Percentiles rank a stretch among this genome's conserved stretches.
Evolutionary conservation across 148 eudicot species (phyloP).

Genomic region (Bassia scoparia): DNA sequence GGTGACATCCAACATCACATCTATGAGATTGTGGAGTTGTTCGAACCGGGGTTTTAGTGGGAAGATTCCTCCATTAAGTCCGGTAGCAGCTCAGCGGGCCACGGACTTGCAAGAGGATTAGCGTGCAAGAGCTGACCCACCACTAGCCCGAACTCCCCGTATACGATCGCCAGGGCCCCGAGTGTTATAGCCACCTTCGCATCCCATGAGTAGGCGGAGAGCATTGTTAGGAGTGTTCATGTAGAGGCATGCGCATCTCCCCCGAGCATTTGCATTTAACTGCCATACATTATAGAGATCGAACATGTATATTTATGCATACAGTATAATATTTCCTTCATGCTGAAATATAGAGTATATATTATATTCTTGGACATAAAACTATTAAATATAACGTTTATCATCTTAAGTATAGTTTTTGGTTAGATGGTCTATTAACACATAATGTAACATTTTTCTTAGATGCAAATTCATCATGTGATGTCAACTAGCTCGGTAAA

Average conservation of each 20-base stretch:
- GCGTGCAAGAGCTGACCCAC: slow-evolving; percentile 41
- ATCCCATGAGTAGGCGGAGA: slow-evolving; percentile 79
- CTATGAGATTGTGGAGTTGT: slow-evolving; percentile 47
- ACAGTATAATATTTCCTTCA: too few relatives aligned
- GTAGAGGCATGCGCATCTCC: slow-evolving; percentile 75
- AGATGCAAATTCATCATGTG: too few relatives aligned
- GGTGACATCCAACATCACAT: slow-evolving; percentile 61
- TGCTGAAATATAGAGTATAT: too few relatives aligned
- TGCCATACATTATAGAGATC: slow-evolving; percentile 22
- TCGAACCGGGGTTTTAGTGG: slow-evolving; percentile 54
- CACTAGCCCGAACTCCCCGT: slow-evolving; percentile 88
- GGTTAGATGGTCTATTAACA: too few relatives aligned
- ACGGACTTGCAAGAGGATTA: slow-evolving; percentile 75
- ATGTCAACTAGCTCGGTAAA: too few relatives aligned
- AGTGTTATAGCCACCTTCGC: slow-evolving; percentile 70
- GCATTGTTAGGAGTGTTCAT: slow-evolving; percentile 57
- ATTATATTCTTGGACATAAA: too few relatives aligned
- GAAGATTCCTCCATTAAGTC: slow-evolving; percentile 52
- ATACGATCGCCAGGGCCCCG: slow-evolving; percentile 62
- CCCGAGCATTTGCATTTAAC: slow-evolving; percentile 81
- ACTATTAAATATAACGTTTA: too few relatives aligned
- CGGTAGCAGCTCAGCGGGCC: slow-evolving; percentile 66
- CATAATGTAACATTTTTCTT: too few relatives aligned
- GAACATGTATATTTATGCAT: not conserved
- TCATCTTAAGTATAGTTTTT: too few relatives aligned